Percentiles rank a stretch among this genome's conserved stretches.
Evolutionary conservation across 23 red algal genomes (phyloP).

Genomic region (Cyanidiococcus yangmingshanensis): DNA sequence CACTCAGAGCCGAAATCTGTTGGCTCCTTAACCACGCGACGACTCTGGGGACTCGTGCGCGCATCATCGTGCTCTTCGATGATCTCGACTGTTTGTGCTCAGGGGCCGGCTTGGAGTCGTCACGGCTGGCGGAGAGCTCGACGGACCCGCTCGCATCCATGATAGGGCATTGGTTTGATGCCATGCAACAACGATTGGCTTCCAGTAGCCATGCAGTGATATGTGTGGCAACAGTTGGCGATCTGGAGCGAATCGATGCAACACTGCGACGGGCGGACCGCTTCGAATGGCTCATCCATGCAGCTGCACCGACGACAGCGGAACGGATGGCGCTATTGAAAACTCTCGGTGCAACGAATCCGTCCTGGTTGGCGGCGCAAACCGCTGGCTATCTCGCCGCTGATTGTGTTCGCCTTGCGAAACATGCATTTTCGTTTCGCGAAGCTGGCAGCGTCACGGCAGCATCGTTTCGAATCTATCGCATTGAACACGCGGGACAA

Average conservation of each 20-base stretch:
- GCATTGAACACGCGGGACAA: neutral
- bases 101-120: neutral
- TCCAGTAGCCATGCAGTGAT: neutral
- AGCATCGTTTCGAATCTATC: neutral
- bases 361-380: conserved; percentile 20
- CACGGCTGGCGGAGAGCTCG: neutral
- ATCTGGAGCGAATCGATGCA: conserved; percentile 29
- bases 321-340: conserved; percentile 33
- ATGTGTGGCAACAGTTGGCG: conserved; percentile 52
- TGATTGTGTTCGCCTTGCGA: conserved; percentile 33
- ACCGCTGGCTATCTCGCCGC: conserved; percentile 61
- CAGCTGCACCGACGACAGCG: conserved; percentile 14
- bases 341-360: neutral
- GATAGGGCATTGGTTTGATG: neutral
- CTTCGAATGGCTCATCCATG: conserved; percentile 44
- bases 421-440: neutral
- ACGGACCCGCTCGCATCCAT: conserved; percentile 17
- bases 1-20: neutral
- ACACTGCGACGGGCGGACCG: conserved; percentile 27
- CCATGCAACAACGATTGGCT: neutral
- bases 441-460: neutral
- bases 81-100: conserved; percentile 67
- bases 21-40: neutral
- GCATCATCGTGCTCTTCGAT: conserved; percentile 58
- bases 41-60: neutral